Evolutionary conservation across 2,329 filamentous ascomycete species (phyloP), one percentile per base, ranked within the genome.

Genomic region (Aspergillus flavus): DNA sequence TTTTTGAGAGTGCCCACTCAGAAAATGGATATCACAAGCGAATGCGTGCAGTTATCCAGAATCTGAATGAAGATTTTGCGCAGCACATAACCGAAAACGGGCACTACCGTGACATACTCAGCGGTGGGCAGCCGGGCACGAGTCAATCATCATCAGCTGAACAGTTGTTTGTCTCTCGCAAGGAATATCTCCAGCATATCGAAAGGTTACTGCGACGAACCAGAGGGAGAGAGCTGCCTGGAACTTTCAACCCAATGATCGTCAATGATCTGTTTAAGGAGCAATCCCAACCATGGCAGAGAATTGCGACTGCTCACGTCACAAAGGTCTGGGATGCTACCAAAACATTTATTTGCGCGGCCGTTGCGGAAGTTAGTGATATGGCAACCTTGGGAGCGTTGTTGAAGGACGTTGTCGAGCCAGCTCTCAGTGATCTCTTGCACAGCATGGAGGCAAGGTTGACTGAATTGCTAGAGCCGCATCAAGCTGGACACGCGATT

Each of bases 191-290:
- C 3, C 50, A 72, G 0, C 77, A 82, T 65, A 78, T 83, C 3
- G 59, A 76, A 46, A 63, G 72, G 0, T 73, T 80, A 3, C 73
- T 86, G 57, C 66, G 72, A 28, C 76, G 76, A 43, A 81, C 74
- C 6, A 79, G 86, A 30, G 84, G 83, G 0, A 75, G 82, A 6
- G 89, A 91, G 69, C 74, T 91, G 0, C 85, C 86, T 0, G 86
- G 88, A 0, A 86, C 80, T 0, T 89, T 87, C 72, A 88, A 88
- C 63, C 84, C 87, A 0, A 71, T 86, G 59, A 76, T 90, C 11
- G 81, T 91, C 0, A 77, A 78, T 0, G 84, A 89, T 26, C 72
- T 91, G 0, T 91, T 91, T 69, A 76, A 76, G 23, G 82, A 88
- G 53, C 87, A 91, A 62, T 87, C 83, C 0, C 60, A 67, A 7